Evolutionary conservation across 129 eudicot species (phyloP).

Genomic region (Heracleum sosnowskyi): DNA sequence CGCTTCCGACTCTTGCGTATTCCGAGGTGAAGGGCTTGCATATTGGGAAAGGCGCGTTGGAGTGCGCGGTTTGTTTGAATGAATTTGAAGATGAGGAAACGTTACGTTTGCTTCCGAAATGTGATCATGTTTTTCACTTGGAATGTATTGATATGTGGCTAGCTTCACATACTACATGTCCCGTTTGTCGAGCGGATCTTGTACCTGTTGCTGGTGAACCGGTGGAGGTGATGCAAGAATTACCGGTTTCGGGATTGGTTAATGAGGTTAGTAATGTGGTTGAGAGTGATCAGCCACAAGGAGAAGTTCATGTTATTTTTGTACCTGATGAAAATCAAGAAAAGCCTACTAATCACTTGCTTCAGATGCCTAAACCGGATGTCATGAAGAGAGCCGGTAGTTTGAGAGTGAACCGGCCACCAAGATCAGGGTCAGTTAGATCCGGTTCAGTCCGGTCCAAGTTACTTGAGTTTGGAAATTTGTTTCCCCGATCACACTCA

Average conservation of each 20-base stretch:
- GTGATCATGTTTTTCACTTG: conserved; percentile 55
- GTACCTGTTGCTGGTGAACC: conserved; percentile 23
- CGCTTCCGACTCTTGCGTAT: conserved; percentile 40
- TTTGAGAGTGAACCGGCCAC: neutral
- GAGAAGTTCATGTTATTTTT: conserved; percentile 4
- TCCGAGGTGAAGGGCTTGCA: conserved; percentile 47
- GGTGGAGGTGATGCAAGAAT: neutral
- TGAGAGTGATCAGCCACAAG: neutral
- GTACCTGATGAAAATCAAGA: conserved; percentile 6
- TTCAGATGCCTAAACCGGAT: neutral
- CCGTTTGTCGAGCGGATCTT: conserved; percentile 53
- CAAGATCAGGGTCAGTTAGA: conserved; percentile 2
- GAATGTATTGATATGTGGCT: conserved; percentile 62
- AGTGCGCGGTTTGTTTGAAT: conserved; percentile 57
- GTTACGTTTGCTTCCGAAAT: conserved; percentile 44
- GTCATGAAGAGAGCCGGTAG: conserved; percentile 6
- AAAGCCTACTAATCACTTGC: neutral
- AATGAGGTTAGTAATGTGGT: neutral
- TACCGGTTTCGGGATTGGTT: neutral
- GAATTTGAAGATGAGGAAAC: conserved; percentile 56
- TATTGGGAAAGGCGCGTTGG: conserved; percentile 42
- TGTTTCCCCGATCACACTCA: conserved; percentile 45
- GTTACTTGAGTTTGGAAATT: neutral
- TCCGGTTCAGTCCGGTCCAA: conserved; percentile 7
- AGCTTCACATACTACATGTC: conserved; percentile 51